Base-by-base conservation (phyloP, 176 grass and related monocot genomes). In the Avena insularis region DNA sequence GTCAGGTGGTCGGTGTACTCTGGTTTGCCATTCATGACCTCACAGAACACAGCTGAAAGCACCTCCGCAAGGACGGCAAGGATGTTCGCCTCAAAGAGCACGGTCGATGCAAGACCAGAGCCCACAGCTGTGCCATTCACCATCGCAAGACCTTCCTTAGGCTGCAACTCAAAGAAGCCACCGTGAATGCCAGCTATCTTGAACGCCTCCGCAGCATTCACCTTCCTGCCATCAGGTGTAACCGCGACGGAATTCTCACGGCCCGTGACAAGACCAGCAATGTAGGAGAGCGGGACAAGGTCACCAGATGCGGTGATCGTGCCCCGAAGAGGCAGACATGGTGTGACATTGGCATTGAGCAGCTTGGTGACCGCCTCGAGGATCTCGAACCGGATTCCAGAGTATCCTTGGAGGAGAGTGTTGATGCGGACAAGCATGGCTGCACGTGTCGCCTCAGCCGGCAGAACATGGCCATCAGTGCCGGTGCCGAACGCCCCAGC, bases 51-150 rank as follows among this genome's bases (percentile, higher is more conserved):
- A 38, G 65, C 65, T 3, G 65, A 68, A 68, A 68, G 65, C 2
- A 68, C 65, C 65, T 68, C 65, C 2, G 65, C 65, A 19, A 68
- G 80, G 25, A 95, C 46, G 0, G 88, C 64, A 0, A 92, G 90
- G 14, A 95, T 55, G 71, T 95, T 95, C 0, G 88, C 83, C 54
- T 95, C 93, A 8, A 90, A 95, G 1, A 95, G 83, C 12, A 95
- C 93, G 0, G 90, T 83, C 2, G 93, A 93, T 4, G 94, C 94
- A n/a, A 95, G 87, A 0, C 94, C 94, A 0, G 94, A 95, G 8
- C 94, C 94, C 31, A 95, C 94, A 4, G 89, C 89, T 0, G 94
- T 95, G 71, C 94, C 91, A 9, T 95, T 95, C 56, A 95, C 94
- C 23, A 95, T 83, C 8, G 93, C 93, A 7, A 95, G 93, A 19